Conservation (phyloP, 345 rosid genomes). For the Camelina laxa region DNA sequence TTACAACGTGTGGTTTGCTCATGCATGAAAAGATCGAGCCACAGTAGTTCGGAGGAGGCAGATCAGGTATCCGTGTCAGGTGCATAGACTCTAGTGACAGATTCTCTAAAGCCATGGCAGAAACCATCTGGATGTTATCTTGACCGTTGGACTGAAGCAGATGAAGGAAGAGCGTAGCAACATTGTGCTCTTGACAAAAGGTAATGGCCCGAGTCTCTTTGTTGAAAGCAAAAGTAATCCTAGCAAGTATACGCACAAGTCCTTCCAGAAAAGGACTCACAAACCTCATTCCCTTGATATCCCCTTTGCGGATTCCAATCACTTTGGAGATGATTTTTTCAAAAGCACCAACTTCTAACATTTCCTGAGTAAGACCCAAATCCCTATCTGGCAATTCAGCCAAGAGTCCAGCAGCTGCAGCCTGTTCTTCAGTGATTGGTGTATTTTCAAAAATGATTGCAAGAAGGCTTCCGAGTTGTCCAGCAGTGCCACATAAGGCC, state of each 20-base stretch:
- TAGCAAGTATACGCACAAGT: conserved; percentile 78
- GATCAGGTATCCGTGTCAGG: conserved; percentile 69
- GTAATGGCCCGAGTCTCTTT: conserved; percentile 65
- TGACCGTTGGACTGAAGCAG: conserved; percentile 81
- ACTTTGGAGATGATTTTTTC: conserved; percentile 59
- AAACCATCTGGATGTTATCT: conserved; percentile 80
- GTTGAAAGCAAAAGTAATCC: conserved; percentile 75
- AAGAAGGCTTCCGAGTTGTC: conserved; percentile 82
- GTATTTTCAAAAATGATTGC: conserved; percentile 70
- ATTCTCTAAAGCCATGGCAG: conserved; percentile 92
- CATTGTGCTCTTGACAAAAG: conserved; percentile 70
- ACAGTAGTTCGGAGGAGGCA: conserved; percentile 64
- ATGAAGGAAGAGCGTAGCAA: conserved; percentile 70
- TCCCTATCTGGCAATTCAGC: conserved; percentile 92
- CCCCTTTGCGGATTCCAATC: conserved; percentile 72
- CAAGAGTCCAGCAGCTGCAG: conserved; percentile 86
- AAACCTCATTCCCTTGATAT: conserved; percentile 72
- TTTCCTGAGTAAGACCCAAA: conserved; percentile 82
- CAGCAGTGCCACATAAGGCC: conserved; percentile 78
- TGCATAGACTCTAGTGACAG: conserved; percentile 72
- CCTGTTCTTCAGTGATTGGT: conserved; percentile 80
- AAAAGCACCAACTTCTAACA: conserved; percentile 79
- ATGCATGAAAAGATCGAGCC: conserved; percentile 76
- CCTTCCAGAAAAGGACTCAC: conserved; percentile 82
- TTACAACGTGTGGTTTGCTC: conserved; percentile 62